These are phyloP conservation scores for Reticulascus tulasneorum DNA, from an alignment of 2,329 filamentous ascomycete species.

Conservation along the genomic window DNA sequence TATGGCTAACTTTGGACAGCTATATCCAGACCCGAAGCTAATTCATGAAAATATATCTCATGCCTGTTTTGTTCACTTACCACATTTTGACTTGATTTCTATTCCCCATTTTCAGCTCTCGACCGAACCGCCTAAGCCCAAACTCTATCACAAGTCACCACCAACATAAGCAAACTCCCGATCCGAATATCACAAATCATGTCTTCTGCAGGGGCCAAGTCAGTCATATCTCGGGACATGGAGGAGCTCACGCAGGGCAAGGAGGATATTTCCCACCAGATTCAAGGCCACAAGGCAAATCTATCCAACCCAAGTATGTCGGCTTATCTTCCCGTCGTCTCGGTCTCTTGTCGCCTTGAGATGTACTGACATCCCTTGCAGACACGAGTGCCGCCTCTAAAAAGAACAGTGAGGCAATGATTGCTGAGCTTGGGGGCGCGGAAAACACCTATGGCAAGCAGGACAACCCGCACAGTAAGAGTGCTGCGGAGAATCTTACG, in stretches of 20 bases:
- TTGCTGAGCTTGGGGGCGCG: constrained; percentile 38
- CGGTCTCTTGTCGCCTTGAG: background rate
- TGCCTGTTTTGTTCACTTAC: too few relatives aligned
- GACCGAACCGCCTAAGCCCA: too few relatives aligned
- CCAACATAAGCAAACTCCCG: too few relatives aligned
- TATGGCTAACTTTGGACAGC: too few relatives aligned
- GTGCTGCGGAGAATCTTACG: constrained; percentile 33
- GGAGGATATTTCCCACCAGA: constrained; percentile 22
- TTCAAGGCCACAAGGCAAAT: constrained; percentile 42
- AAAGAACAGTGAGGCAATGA: constrained; percentile 34
- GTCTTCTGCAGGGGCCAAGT: constrained; percentile 33
- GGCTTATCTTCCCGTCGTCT: too few relatives aligned
- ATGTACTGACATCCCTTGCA: constrained; percentile 14
- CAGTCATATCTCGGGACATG: constrained; percentile 36
- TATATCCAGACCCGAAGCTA: too few relatives aligned
- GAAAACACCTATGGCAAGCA: constrained; percentile 38
- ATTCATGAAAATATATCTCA: too few relatives aligned
- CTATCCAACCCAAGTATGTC: constrained; percentile 40
- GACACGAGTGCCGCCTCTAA: constrained; percentile 42
- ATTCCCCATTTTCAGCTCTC: too few relatives aligned
- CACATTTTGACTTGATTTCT: too few relatives aligned
- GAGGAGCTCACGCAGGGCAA: constrained; percentile 28
- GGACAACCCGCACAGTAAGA: constrained; percentile 36
- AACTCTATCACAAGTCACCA: too few relatives aligned
- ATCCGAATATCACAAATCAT: too few relatives aligned